A percentile compares a stretch with the other conserved stretches of the same genome.
Evolutionary conservation across 768 basidiomycete species (phyloP).

Genomic region (Tulasnella sp.): DNA sequence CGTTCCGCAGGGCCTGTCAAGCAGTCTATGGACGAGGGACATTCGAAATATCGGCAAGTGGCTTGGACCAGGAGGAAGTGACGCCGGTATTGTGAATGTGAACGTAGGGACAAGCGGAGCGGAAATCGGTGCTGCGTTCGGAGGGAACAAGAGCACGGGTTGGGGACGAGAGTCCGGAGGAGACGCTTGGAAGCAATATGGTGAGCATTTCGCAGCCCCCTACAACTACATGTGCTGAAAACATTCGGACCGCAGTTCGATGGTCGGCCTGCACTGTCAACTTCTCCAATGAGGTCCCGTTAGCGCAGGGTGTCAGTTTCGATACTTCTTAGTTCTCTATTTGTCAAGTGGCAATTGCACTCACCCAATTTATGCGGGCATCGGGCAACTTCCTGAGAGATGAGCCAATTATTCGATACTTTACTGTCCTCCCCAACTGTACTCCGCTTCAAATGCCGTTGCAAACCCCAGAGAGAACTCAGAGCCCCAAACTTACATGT

Average conservation of each 20-base stretch:
- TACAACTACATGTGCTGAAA: not conserved
- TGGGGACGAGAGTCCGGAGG: conserved; percentile 97
- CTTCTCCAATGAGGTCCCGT: conserved; percentile 80
- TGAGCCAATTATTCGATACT: no score
- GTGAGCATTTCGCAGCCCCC: conserved; percentile 46
- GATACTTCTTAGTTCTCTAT: conserved; percentile 28
- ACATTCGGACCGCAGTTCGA: not conserved
- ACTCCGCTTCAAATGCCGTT: no score
- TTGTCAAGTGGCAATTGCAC: not conserved
- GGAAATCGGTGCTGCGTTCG: conserved; percentile 83
- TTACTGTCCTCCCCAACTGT: no score
- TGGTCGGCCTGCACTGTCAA: conserved; percentile 86
- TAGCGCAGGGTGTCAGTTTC: conserved; percentile 93
- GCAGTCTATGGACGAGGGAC: conserved; percentile 86
- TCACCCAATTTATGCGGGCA: no score
- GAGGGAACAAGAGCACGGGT: conserved; percentile 92
- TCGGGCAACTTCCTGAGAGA: no score
- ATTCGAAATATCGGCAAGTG: conserved; percentile 81
- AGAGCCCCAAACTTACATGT: no score
- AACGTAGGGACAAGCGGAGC: conserved; percentile 68
- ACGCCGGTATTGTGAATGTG: conserved; percentile 90
- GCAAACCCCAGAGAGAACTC: no score
- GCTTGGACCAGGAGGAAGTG: conserved; percentile 86
- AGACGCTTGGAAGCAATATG: conserved; percentile 98
- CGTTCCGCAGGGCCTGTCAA: conserved; percentile 87